Evolutionary conservation across 73 alveolate genomes (phyloP), one percentile per base, ranked within the genome.

Genomic region (Stentor coeruleus): DNA sequence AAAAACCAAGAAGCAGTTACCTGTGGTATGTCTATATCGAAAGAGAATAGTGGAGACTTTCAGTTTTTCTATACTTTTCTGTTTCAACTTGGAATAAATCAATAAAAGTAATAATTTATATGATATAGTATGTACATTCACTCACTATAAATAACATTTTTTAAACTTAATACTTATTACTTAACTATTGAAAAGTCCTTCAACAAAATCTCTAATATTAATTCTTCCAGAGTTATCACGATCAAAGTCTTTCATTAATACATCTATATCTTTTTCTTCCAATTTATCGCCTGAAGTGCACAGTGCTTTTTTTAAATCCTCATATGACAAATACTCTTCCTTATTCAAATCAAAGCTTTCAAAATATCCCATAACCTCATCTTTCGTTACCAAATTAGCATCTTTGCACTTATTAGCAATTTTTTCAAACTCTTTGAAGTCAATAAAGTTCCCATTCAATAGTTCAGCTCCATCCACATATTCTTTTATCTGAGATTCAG

Each of bases 161-260:
- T n/a, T n/a, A n/a, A n/a, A n/a, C n/a, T n/a, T n/a, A n/a, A n/a
- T n/a, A n/a, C n/a, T n/a, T n/a, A n/a, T n/a, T n/a, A n/a, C n/a
- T n/a, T n/a, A n/a, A n/a, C n/a, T n/a, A n/a, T n/a, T n/a, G n/a
- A 87, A 85, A 49, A 91, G 92, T 35, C 81, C 89, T 1, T 84
- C 89, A 26, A 55, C 87, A 49, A 83, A 91, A 77, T 80, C 94
- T 4, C 81, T 77, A 87, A 91, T 66, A 20, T 40, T 66, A 33
- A 66, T 20, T 33, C 37, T 66, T 66, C 79, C 79, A 66, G 20
- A 20, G 20, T 40, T 2, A 66, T 66, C 37, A 37, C n/a, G n/a
- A 31, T 66, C 79, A 66, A 66, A 66, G 33, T 66, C 79, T 40
- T 40, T 66, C 15, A 66, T 20, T 28, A 66, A 28, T 40, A 20